Evolutionary conservation across 2,329 filamentous ascomycete species (phyloP), one percentile per base, ranked within the genome.

Genomic region (Cladosporium sp.): DNA sequence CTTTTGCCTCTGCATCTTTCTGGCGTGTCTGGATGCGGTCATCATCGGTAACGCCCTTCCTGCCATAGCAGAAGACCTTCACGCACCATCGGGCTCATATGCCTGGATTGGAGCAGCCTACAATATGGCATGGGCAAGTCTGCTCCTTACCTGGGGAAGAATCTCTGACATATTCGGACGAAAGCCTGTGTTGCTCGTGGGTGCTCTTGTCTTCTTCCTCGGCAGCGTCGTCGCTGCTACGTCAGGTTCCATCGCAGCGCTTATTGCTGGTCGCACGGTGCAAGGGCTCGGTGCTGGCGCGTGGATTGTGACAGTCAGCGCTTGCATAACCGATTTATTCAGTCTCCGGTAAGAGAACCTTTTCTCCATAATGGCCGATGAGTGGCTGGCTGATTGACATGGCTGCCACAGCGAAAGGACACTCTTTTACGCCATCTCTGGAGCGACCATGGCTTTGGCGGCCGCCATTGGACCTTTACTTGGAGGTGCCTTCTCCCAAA

Each of bases 221-320:
- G 39, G 22, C 4, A 29, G 20, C 11, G 18, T 42, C 3, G 29
- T 42, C 16, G 39, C 39, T 9, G 39, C 22, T 16, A 15, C 16
- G n/a, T 18, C 22, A 15, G 29, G 8, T 6, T 29, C 18, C 8
- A 42, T 42, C 22, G 25, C 20, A 2, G 29, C 29, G 25, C 22
- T 42, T 15, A 42, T 72, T 50, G 50, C 71, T 15, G 69, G 69
- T 8, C 62, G 70, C 58, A 66, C 71, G 49, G 66, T 69, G 38
- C 69, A 69, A 43, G 70, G 70, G 67, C 55, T 72, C 2, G 70
- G 69, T 40, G 70, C 71, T 7, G 70, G 70, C 53, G 39, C 20
- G 7, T 18, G 27, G 7, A 9, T 42, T 3, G 15, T 18, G 12
- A 7, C 29, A 9, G 39, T 42, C 25, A 27, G 18, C 39, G 29